Evolutionary conservation across 2,329 filamentous ascomycete genomes (phyloP).

Genomic region (Aspergillus ustus): DNA sequence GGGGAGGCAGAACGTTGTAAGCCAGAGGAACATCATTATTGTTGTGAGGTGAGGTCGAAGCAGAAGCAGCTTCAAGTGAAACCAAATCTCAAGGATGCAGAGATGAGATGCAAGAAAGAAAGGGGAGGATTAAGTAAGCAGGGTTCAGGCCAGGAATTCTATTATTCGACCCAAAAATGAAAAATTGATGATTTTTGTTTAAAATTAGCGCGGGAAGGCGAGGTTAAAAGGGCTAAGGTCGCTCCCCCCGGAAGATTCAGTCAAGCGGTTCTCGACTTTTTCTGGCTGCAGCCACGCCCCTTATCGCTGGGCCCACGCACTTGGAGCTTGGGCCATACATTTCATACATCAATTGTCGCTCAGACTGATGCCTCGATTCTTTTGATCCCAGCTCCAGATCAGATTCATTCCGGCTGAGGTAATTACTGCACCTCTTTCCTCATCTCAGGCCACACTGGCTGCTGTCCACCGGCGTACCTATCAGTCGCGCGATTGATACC

Average conservation of each 20-base stretch:
- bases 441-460: not conserved
- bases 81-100: not conserved
- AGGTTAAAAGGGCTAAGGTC: conserved; percentile 44
- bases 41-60: not conserved
- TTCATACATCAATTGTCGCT: not conserved
- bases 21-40: not conserved
- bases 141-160: not conserved
- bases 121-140: conserved; percentile 15
- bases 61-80: not conserved
- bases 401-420: conserved; percentile 5
- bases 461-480: not conserved
- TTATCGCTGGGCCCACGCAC: conserved; percentile 25
- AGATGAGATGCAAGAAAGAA: conserved; percentile 2
- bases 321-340: conserved; percentile 12
- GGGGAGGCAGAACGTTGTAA: not conserved
- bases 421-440: conserved; percentile 7
- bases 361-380: not conserved
- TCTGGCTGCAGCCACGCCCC: conserved; percentile 23
- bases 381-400: not conserved
- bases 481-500: conserved; percentile 3
- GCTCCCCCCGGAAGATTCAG: conserved; percentile 21
- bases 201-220: conserved; percentile 25
- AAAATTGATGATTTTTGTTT: conserved; percentile 28
- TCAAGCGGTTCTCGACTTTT: conserved; percentile 21
- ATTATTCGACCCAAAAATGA: conserved; percentile 7